Evolutionary conservation across 176 grass and related monocot genomes (phyloP).

Genomic region (Urochloa ruziziensis): DNA sequence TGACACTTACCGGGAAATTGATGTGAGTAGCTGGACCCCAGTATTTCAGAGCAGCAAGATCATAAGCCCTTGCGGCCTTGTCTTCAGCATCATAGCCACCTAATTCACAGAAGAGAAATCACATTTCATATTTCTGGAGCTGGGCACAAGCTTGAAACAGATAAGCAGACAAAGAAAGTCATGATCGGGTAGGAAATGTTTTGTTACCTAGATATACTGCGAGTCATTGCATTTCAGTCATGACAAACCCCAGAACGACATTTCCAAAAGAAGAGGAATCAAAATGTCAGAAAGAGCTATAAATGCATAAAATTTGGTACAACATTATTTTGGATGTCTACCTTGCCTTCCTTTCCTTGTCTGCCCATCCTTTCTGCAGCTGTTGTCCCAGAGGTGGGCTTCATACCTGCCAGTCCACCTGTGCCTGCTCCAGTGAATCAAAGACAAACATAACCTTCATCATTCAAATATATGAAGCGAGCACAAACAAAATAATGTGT

Average conservation of each 20-base stretch:
- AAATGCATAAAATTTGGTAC: background rate
- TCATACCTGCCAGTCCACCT: constrained; percentile 99
- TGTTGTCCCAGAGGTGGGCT: constrained; percentile 98
- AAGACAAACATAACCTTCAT: constrained; percentile 30
- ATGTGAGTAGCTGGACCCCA: constrained; percentile 82
- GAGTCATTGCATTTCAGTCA: constrained; percentile 20
- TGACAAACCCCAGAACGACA: constrained; percentile 23
- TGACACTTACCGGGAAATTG: constrained; percentile 72
- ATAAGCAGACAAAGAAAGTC: background rate
- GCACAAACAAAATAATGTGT: background rate
- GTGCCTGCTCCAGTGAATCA: constrained; percentile 70
- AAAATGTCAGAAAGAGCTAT: background rate
- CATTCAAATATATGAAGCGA: constrained; percentile 8
- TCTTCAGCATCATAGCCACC: constrained; percentile 97
- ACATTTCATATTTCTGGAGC: background rate
- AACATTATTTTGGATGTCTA: background rate
- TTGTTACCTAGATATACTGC: constrained; percentile 72
- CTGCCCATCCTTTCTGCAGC: constrained; percentile 94
- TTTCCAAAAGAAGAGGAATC: background rate
- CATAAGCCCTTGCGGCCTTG: constrained; percentile 96
- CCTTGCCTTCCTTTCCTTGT: constrained; percentile 98
- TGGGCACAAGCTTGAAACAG: background rate
- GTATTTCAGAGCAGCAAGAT: constrained; percentile 92
- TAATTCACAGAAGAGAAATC: constrained; percentile 30
- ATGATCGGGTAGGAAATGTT: background rate